Evolutionary conservation across 192 early-diverging fungal species (phyloP).

Genomic region (Backusella westeae): DNA sequence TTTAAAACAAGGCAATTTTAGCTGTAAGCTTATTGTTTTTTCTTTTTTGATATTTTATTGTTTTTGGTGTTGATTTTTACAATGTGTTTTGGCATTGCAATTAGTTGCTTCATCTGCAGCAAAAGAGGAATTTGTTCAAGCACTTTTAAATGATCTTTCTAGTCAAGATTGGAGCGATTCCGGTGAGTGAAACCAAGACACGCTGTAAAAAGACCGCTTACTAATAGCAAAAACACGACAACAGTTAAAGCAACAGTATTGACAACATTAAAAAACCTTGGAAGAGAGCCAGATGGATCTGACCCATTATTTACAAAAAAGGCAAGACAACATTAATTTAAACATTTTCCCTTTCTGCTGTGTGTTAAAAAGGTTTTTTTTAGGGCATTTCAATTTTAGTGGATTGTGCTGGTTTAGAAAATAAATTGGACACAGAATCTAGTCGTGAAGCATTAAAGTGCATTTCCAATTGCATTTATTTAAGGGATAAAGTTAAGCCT

Average conservation of each 20-base stretch:
- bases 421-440: slow-evolving; percentile 30
- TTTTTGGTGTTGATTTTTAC: neutral
- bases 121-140: slow-evolving; percentile 5
- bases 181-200: neutral
- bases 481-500: slow-evolving; percentile 44
- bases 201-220: neutral
- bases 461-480: slow-evolving; percentile 62
- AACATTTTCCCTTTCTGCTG: neutral
- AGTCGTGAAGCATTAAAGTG: slow-evolving; percentile 63
- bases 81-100: neutral
- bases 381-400: slow-evolving; percentile 40
- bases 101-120: neutral
- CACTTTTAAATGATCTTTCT: neutral
- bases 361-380: neutral
- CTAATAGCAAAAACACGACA: neutral
- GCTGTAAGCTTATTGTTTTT: neutral
- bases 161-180: neutral
- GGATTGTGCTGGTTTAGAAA: slow-evolving; percentile 29
- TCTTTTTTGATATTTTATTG: neutral
- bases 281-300: slow-evolving; percentile 55
- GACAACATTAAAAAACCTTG: slow-evolving; percentile 57
- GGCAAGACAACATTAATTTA: neutral
- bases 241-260: slow-evolving; percentile 51
- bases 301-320: slow-evolving; percentile 52
- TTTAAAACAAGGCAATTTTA: neutral